Conservation (phyloP, 2,329 filamentous ascomycete genomes). For the Tolypocladium guangdongense region DNA sequence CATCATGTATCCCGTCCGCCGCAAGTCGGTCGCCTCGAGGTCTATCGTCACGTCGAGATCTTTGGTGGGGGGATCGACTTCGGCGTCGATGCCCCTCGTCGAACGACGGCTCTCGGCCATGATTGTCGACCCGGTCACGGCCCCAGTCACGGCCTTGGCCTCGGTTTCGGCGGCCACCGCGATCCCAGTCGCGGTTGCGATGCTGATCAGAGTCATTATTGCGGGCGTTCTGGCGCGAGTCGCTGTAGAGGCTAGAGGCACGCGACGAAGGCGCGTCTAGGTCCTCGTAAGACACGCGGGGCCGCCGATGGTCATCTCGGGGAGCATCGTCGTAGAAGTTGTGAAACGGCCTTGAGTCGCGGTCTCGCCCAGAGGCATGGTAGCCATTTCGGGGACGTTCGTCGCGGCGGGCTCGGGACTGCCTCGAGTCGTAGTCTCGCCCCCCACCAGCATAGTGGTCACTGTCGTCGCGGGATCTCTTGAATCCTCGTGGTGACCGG, state of each 20-base stretch:
- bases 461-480: constrained; percentile 55
- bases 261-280: neutral
- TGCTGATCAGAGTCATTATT: constrained; percentile 17
- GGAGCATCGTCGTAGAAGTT: constrained; percentile 1
- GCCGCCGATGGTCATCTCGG: neutral
- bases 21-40: constrained; percentile 23
- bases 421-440: constrained; percentile 40
- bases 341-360: constrained; percentile 3
- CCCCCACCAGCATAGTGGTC: constrained; percentile 40
- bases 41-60: constrained; percentile 25
- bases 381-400: constrained; percentile 36
- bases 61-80: constrained; percentile 40
- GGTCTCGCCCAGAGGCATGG: constrained; percentile 17
- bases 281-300: constrained; percentile 3
- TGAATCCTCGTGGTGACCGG: constrained; percentile 54
- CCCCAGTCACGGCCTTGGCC: constrained; percentile 19
- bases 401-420: constrained; percentile 53
- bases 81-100: constrained; percentile 47
- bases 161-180: constrained; percentile 27
- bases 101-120: constrained; percentile 30
- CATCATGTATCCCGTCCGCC: constrained; percentile 11
- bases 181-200: constrained; percentile 31
- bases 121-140: constrained; percentile 9
- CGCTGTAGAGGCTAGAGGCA: neutral
- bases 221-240: neutral